A percentile compares a stretch with the other conserved stretches of the same genome.
Evolutionary conservation across 306 rosid genomes (phyloP).

Genomic region (Lathyrus oleraceus): DNA sequence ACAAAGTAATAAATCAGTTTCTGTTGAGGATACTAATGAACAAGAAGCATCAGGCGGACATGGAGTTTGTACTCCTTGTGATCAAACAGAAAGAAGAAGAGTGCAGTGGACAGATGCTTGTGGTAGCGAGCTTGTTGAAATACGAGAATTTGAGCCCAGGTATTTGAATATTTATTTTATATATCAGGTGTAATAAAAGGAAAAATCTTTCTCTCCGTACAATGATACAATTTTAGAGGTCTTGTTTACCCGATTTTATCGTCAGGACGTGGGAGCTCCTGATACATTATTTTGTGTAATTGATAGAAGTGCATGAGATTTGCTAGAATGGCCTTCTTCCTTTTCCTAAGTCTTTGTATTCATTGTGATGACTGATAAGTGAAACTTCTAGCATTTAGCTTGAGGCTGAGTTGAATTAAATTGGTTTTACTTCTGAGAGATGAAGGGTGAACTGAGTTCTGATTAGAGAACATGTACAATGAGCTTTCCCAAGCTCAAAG

Average conservation of each 20-base stretch:
- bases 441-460: conserved; percentile 22
- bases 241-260: conserved; percentile 11
- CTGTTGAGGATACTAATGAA: conserved; percentile 51
- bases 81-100: conserved; percentile 65
- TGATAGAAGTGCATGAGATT: conserved; percentile 21
- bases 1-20: conserved; percentile 42
- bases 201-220: conserved; percentile 10
- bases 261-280: not conserved
- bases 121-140: conserved; percentile 81
- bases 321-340: not conserved
- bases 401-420: conserved; percentile 11
- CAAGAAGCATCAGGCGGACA: conserved; percentile 45
- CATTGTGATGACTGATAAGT: conserved; percentile 10
- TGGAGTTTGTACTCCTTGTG: conserved; percentile 45
- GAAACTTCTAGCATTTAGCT: not conserved
- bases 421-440: conserved; percentile 23
- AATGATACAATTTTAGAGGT: not conserved
- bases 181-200: conserved; percentile 2
- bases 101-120: conserved; percentile 96
- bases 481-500: conserved; percentile 19
- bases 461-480: not conserved
- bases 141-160: conserved; percentile 98
- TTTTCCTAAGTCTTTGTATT: conserved; percentile 4
- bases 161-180: conserved; percentile 36
- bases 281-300: conserved; percentile 25